Base-by-base conservation (phyloP, 2,329 filamentous ascomycete genomes). In the Talaromyces pinophilus region DNA sequence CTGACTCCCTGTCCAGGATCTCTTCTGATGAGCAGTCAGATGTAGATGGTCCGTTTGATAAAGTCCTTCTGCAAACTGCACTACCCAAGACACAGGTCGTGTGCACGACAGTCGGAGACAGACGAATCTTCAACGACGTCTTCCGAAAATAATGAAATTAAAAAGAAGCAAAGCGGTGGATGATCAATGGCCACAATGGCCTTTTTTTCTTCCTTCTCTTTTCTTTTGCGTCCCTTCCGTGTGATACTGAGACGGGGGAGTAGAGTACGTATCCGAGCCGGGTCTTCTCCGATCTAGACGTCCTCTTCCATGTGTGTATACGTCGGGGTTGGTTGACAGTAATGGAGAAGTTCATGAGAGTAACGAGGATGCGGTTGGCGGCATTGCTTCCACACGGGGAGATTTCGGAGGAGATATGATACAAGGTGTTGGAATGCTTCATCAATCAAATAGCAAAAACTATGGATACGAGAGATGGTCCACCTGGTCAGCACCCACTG, bases 351-450 rank as follows among this genome's bases (percentile, higher is more conserved):
- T 44, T 60, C 38, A 46, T 33, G 54, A 46, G 44, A 13, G 40
- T 46, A 42, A 60, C 22, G 40, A n/a, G 13, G 57, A 44, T 7
- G 38, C 59, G 44, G 63, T n/a, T 35, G 55, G 59, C 46, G 46
- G 44, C 63, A 62, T 65, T 65, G 63, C 59, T 65, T 65, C 52
- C 44, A 33, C 17, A 22, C 30, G n/a, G 46, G 11, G 28, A 48
- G 40, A 48, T 25, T 38, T 44, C 30, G 40, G 62, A 64, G 50
- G 50, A 55, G 28, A 28, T 48, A 48, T 17, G 48, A 30, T 52
- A 30, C 19, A 10, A 30, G 6, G 50, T n/a, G 28, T 64, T 59
- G 40, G 25, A 13, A 64, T 46, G 40, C 62, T 64, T 64, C 62
- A 59, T 64, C 52, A 64, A 50, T 28, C 40, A n/a, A 59, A 17